Conservation (phyloP, 2,329 filamentous ascomycete species). For the Exophiala alcalophila region DNA sequence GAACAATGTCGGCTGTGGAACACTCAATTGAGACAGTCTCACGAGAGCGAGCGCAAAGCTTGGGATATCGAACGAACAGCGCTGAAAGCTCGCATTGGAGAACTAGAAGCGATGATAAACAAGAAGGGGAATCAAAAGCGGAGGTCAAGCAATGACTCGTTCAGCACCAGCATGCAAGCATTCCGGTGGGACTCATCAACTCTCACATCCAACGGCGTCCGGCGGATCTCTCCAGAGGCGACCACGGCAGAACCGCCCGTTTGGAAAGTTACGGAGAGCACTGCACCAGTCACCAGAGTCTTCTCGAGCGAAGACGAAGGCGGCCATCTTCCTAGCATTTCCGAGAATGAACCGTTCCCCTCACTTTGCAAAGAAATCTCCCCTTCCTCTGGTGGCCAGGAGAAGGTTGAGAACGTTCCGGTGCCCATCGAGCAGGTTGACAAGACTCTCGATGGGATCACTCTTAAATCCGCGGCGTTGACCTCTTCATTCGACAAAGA, state of each 20-base stretch:
- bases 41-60: conserved; percentile 43
- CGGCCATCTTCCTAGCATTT: conserved; percentile 32
- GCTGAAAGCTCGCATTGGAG: conserved; percentile 41
- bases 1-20: conserved; percentile 43
- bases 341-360: conserved; percentile 38
- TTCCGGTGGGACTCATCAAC: conserved; percentile 26
- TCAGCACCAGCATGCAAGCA: conserved; percentile 21
- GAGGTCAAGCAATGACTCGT: conserved; percentile 29
- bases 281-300: conserved; percentile 42
- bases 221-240: conserved; percentile 17
- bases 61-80: conserved; percentile 46
- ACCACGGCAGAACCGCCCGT: conserved; percentile 33
- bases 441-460: conserved; percentile 47
- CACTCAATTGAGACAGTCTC: conserved; percentile 41
- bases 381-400: conserved; percentile 26
- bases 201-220: conserved; percentile 9
- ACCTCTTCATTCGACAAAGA: conserved; percentile 44
- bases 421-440: conserved; percentile 48
- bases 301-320: conserved; percentile 38
- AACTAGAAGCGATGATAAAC: conserved; percentile 39
- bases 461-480: conserved; percentile 45
- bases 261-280: conserved; percentile 45
- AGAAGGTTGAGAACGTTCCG: conserved; percentile 29
- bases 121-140: conserved; percentile 25
- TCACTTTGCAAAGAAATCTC: conserved; percentile 38